Conservation (phyloP, 177 flowering plant species). For the Vitis hybrid region DNA sequence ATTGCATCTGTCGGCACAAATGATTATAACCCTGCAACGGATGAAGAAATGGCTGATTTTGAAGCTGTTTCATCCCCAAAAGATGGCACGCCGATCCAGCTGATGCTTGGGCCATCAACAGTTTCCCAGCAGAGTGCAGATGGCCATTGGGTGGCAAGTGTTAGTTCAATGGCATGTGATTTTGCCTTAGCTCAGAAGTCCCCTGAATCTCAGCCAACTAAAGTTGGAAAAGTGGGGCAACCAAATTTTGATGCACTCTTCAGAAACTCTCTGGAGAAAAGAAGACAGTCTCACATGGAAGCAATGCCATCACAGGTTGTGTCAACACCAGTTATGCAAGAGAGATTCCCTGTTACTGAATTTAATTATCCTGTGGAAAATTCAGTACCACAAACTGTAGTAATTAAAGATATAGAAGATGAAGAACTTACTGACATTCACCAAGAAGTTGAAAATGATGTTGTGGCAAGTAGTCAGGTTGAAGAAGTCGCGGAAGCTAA, state of each 20-base stretch:
- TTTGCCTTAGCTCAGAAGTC: slow-evolving; percentile 14
- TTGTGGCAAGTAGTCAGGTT: slow-evolving; percentile 28
- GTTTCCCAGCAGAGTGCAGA: slow-evolving; percentile 16
- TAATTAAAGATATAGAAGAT: slow-evolving; percentile 20
- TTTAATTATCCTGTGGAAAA: slow-evolving; percentile 18
- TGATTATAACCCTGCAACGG: slow-evolving; percentile 15
- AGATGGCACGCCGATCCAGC: slow-evolving; percentile 14
- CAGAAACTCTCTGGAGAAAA: slow-evolving; percentile 27
- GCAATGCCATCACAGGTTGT: slow-evolving; percentile 23
- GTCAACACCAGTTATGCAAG: slow-evolving; percentile 18
- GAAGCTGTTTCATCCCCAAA: slow-evolving; percentile 26
- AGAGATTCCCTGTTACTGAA: slow-evolving; percentile 16
- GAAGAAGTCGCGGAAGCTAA: slow-evolving; percentile 72
- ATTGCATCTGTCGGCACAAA: slow-evolving; percentile 15
- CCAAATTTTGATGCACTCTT: slow-evolving; percentile 17
- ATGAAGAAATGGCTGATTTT: slow-evolving; percentile 50
- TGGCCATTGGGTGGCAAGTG: slow-evolving; percentile 21
- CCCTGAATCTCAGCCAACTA: slow-evolving; percentile 22
- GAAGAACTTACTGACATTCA: slow-evolving; percentile 17
- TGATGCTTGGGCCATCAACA: slow-evolving; percentile 12
- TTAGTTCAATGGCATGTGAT: slow-evolving; percentile 11
- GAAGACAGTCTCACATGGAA: slow-evolving; percentile 15
- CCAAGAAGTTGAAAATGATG: slow-evolving; percentile 28
- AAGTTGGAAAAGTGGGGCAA: slow-evolving; percentile 18
- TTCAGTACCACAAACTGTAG: slow-evolving; percentile 13